Evolutionary conservation across 2,329 filamentous ascomycete genomes (phyloP), one percentile per base, ranked within the genome.

Genomic region (Verticillium dahliae): DNA sequence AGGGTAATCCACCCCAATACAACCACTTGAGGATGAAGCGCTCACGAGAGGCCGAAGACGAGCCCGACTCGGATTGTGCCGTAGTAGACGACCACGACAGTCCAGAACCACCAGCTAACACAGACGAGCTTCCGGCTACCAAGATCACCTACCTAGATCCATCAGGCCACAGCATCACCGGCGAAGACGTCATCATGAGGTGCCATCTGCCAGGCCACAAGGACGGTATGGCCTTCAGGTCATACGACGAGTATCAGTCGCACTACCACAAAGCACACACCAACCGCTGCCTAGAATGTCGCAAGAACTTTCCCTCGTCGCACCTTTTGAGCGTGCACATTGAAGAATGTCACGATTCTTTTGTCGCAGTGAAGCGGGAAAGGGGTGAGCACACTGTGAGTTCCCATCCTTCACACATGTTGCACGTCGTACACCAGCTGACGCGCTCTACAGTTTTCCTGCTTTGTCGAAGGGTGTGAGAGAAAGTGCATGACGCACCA

Each of bases 381-480:
- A 85, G 86, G 68, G 95, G 93, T 54, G 92, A 97, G 71, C 93
- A 92, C 70, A 97, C 90, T 39, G 91, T 94, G 78, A 74, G 85
- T 78, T 33, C 31, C 41, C 18, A 31, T n/a, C 35, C 31, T 18
- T 15, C 18, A 10, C 13, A 18, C 1, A 1, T 2, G 35, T 18
- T 41, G 13, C 34, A 52, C 13, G 5, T 31, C 5, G 27, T 4
- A 39, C 38, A 54, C n/a, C 11, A 60, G 61, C 37, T 63, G 55
- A 65, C 64, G 41, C 50, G 45, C 10, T 59, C 3, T 38, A 33
- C 63, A 95, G 87, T 97, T 90, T 75, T 87, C 86, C 5, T 99
- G 95, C 76, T 96, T 98, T 69, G 87, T 97, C 6, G 90, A 97
- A 70, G 88, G 83, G 57, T 99, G 95, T 74, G 91, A 95, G 62